Base-by-base conservation (phyloP, 2,329 filamentous ascomycete species). In the Colletotrichum sp. region DNA sequence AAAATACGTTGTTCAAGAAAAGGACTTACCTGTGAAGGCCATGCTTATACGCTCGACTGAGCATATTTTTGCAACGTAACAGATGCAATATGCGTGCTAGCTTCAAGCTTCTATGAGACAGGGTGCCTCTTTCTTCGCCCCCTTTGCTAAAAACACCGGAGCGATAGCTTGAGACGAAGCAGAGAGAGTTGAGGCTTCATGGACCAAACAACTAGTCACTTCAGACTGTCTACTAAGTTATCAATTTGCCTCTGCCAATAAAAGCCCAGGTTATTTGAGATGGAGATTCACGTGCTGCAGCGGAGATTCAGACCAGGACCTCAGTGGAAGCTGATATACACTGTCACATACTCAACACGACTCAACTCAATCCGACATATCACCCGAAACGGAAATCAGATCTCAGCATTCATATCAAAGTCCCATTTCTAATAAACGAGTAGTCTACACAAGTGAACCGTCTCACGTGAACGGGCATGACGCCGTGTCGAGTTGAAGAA, bases 161-260 rank as follows among this genome's bases (percentile, higher is more conserved):
- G n/a, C n/a, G 6, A 13, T 7, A 10, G 44, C 44, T 21, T 13
- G 3, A 52, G n/a, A 21, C n/a, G 6, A 13, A 21, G n/a, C 1
- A 52, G n/a, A 52, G 6, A 52, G 0, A 12, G 13, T 34, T 34
- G 32, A 39, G 44, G 44, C n/a, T 3, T 52, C n/a, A 8, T 21
- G 2, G 1, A 13, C 10, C n/a, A 12, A 52, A 52, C n/a, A 13
- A 52, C 12, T 7, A 5, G 1, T 8, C n/a, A 21, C 6, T 21
- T 12, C n/a, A 10, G 10, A 21, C 12, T 7, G 2, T 24, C 2
- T 21, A 24, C n/a, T 3, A 0, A 52, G n/a, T 1, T 12, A 52
- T 8, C 44, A 21, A 3, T 0, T 52, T 52, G 10, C 10, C 5
- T 13, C 44, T 21, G 2, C 2, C 9, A 52, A 24, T 12, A 7